Conservation (phyloP, 1,284 basidiomycete species). For the Sanghuangporus baumii region DNA sequence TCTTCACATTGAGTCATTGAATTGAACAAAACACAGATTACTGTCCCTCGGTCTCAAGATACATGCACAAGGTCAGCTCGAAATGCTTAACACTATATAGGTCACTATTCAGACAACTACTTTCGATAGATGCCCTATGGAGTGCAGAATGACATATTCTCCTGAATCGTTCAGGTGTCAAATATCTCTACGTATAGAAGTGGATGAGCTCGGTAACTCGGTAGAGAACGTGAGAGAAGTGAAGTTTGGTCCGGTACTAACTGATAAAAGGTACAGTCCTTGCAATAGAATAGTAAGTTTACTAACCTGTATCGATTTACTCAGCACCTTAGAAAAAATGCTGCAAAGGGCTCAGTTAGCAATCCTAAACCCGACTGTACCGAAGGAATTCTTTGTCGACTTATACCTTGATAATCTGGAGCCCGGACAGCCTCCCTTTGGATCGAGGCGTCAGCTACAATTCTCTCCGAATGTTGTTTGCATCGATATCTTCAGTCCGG, state of each 20-base stretch:
- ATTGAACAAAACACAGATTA: conserved; percentile 15
- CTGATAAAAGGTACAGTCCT: conserved; percentile 22
- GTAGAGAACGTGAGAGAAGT: conserved; percentile 28
- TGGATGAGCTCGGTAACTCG: conserved; percentile 25
- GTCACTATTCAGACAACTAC: conserved; percentile 26
- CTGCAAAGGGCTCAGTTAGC: conserved; percentile 42
- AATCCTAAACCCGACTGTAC: conserved; percentile 33
- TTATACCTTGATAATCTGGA: conserved; percentile 19
- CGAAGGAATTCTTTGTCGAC: conserved; percentile 23
- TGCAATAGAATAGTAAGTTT: neutral
- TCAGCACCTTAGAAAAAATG: conserved; percentile 37
- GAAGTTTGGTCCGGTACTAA: conserved; percentile 32
- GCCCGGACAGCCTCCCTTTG: neutral
- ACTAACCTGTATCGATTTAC: no score
- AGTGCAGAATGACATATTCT: conserved; percentile 32
- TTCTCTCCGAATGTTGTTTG: conserved; percentile 43
- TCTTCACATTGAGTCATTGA: conserved; percentile 23
- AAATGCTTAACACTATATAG: neutral
- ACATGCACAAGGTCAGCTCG: conserved; percentile 3
- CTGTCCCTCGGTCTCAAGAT: neutral
- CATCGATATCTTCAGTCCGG: conserved; percentile 39
- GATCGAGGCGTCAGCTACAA: conserved; percentile 19
- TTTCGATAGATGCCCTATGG: conserved; percentile 37
- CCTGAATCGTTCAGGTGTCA: conserved; percentile 31
- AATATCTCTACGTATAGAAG: conserved; percentile 33